A percentile compares a stretch with the other conserved stretches of the same genome.
Evolutionary conservation across 805 yeast genomes (phyloP).

Genomic region (Clavispora asparagi): DNA sequence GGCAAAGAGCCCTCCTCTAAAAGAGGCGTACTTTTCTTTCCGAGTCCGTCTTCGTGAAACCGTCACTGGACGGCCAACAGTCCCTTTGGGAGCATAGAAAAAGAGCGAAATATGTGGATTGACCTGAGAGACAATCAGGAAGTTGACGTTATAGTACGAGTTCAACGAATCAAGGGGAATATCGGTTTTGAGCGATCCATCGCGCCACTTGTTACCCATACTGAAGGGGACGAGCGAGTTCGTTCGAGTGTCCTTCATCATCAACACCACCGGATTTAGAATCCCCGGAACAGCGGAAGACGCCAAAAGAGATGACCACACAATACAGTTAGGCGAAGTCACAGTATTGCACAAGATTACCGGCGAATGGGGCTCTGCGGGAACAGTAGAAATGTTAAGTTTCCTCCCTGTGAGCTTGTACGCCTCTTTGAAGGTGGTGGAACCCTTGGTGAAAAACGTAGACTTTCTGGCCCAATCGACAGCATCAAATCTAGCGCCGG

Average conservation of each 20-base stretch:
- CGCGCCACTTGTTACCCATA: constrained; percentile 72
- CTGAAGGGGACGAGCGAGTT: constrained; percentile 56
- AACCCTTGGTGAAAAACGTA: constrained; percentile 68
- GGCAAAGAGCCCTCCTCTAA: constrained; percentile 74
- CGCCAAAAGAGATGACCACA: constrained; percentile 76
- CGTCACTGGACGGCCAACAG: constrained; percentile 74
- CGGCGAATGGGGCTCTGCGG: constrained; percentile 78
- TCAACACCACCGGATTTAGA: constrained; percentile 69
- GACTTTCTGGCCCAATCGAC: constrained; percentile 67
- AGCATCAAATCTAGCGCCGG: constrained; percentile 78
- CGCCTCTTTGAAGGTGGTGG: constrained; percentile 67
- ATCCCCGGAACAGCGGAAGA: constrained; percentile 84
- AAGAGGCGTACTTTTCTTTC: constrained; percentile 30
- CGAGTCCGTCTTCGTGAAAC: constrained; percentile 39
- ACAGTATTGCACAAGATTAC: constrained; percentile 71
- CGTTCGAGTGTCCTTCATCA: constrained; percentile 51
- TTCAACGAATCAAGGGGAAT: constrained; percentile 71
- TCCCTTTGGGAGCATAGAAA: constrained; percentile 73
- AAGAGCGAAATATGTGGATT: constrained; percentile 77
- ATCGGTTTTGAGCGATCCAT: constrained; percentile 75
- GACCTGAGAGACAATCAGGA: constrained; percentile 74
- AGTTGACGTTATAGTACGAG: constrained; percentile 70
- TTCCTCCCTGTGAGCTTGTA: constrained; percentile 63
- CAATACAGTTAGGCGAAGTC: constrained; percentile 74
- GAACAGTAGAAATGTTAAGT: constrained; percentile 71